Evolutionary conservation across 345 rosid species (phyloP), one percentile per base, ranked within the genome.

Genomic region (Salix caprea): DNA sequence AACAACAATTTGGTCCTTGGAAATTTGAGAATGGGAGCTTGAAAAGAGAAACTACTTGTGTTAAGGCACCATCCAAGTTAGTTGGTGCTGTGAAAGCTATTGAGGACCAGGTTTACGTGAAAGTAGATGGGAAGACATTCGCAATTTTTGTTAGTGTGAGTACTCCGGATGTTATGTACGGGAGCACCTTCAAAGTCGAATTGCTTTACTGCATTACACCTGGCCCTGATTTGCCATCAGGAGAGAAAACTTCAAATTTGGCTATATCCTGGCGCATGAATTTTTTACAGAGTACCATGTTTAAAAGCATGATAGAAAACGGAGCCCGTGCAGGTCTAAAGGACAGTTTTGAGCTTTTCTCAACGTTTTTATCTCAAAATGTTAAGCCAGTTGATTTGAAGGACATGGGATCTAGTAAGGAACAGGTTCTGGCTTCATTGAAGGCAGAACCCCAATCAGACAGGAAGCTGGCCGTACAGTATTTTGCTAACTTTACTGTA

Each of bases 241-340:
- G 91, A 64, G 97, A 89, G 73, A 88, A 84, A 56, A 88, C 90
- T 84, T 90, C 98, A 13, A 89, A 85, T 78, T 82, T 95, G 82
- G 90, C 88, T n/a, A 74, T 96, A 75, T 96, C 99, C 0, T 96
- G 98, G 99, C 81, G 94, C 54, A 81, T 88, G 85, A 95, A 93
- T 82, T 95, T 93, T 81, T 77, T 91, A 78, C 99, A 95, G 86
- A 90, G 92, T 83, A 89, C 97, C 48, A 93, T 91, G 94, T 93
- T 95, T 94, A 91, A 82, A 87, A 84, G 98, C 46, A 91, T 95
- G 97, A 95, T 93, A 80, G 98, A 95, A 81, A 91, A 88, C 78
- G 99, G 98, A 67, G 94, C 97, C 50, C 86, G 96, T 21, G 89
- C 85, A 80, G 99, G 97, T 80, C 67, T 95, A 56, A 95, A 84